A percentile compares a stretch with the other conserved stretches of the same genome.
Conservation (phyloP, 2,329 filamentous ascomycete genomes). For the Fusarium coicis region DNA sequence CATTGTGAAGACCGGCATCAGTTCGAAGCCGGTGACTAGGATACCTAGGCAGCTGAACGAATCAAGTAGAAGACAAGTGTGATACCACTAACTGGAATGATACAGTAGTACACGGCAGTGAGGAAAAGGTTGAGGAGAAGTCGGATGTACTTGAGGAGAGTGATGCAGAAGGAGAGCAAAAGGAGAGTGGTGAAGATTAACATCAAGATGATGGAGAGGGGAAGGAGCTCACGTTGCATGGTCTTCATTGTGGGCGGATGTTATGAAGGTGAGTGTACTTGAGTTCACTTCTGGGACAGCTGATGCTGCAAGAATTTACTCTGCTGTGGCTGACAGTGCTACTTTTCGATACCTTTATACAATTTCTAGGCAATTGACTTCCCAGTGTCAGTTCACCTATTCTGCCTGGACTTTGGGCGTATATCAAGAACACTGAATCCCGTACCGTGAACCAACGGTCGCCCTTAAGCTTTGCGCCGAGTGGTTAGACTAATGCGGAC, state of each 20-base stretch:
- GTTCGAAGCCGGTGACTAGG: fast-evolving
- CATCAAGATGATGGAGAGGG: not conserved
- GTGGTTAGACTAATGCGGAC: fast-evolving
- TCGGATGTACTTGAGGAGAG: not conserved
- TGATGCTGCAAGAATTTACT: fast-evolving
- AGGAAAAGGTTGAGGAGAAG: not conserved
- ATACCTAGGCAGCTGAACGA: fast-evolving
- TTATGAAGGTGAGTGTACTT: not conserved
- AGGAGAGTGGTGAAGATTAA: not conserved
- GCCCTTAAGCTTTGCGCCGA: fast-evolving
- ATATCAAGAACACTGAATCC: fast-evolving
- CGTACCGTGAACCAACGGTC: not conserved
- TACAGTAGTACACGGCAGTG: not conserved
- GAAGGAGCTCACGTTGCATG: not conserved
- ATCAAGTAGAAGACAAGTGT: not conserved
- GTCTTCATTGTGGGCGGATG: fast-evolving
- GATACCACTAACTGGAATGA: not conserved
- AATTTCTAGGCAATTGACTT: no score
- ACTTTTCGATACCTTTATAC: fast-evolving
- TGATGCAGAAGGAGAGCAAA: not conserved
- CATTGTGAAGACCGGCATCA: fast-evolving
- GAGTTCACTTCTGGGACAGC: fast-evolving
- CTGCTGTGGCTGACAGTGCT: fast-evolving
- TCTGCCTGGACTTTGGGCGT: fast-evolving
- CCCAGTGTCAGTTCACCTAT: fast-evolving